These are phyloP conservation scores for Monascus purpureus DNA, from an alignment of 495 filamentous ascomycete species.

Conservation along the genomic window DNA sequence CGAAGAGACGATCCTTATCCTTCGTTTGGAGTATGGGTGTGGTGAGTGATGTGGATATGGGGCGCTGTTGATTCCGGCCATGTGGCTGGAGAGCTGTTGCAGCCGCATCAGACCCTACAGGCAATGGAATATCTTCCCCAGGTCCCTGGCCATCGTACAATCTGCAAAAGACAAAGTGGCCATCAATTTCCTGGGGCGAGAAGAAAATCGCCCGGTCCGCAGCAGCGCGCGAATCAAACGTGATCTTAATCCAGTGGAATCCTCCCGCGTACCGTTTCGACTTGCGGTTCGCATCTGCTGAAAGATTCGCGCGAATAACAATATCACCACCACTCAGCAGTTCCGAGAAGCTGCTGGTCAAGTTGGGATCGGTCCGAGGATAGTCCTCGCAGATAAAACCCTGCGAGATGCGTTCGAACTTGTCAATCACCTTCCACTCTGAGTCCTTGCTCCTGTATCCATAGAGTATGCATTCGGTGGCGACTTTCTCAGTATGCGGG, in stretches of 20 bases:
- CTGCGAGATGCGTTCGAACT: conserved; percentile 59
- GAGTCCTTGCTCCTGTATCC: conserved; percentile 57
- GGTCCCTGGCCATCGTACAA: conserved; percentile 59
- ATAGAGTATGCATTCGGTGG: conserved; percentile 70
- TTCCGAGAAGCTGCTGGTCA: conserved; percentile 41
- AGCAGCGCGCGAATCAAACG: conserved; percentile 68
- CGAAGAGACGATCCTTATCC: conserved; percentile 18
- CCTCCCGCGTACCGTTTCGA: conserved; percentile 65
- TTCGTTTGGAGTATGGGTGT: conserved; percentile 23
- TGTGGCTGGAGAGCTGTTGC: too few relatives aligned
- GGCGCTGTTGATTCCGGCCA: conserved; percentile 17
- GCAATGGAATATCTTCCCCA: conserved; percentile 46
- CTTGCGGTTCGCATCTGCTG: conserved; percentile 55
- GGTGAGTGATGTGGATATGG: conserved; percentile 24
- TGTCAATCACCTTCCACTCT: conserved; percentile 75
- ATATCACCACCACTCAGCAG: conserved; percentile 46
- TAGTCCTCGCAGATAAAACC: conserved; percentile 87
- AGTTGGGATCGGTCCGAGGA: conserved; percentile 44
- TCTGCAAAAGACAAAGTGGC: conserved; percentile 66
- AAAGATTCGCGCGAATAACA: conserved; percentile 44
- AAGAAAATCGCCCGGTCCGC: conserved; percentile 62
- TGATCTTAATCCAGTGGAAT: conserved; percentile 84
- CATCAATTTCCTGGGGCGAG: conserved; percentile 65
- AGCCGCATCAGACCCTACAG: conserved; percentile 24
- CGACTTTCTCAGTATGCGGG: conserved; percentile 40